Conservation (phyloP, 345 rosid species). For the Eucalyptus polyanthemos region DNA sequence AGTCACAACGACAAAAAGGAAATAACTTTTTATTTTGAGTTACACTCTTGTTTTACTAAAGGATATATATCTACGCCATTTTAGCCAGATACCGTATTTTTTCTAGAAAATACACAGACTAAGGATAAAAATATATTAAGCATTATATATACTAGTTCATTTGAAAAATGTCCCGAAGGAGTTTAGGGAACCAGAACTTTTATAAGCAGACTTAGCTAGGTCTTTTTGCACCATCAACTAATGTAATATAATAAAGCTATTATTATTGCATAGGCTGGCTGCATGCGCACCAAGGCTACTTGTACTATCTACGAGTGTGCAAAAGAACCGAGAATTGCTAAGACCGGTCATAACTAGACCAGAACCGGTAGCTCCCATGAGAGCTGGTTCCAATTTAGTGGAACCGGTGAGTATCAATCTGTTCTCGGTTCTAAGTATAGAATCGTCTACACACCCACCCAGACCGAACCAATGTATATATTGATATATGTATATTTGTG, state of each 20-base stretch:
- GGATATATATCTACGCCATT: neutral
- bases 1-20: neutral
- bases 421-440: too few species aligned
- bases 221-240: neutral
- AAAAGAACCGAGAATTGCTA: too few species aligned
- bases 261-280: neutral
- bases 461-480: rapidly evolving
- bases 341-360: too few species aligned
- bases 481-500: too few species aligned
- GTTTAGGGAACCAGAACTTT: neutral
- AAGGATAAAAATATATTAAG: neutral
- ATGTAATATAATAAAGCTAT: neutral
- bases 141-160: neutral
- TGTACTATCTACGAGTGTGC: neutral
- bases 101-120: neutral
- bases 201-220: neutral
- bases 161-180: neutral
- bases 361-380: too few species aligned
- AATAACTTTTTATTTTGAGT: neutral
- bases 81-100: neutral
- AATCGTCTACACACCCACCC: rapidly evolving
- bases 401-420: too few species aligned
- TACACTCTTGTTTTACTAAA: neutral
- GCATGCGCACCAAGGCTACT: rapidly evolving
- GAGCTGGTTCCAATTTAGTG: too few species aligned